Base-by-base conservation (phyloP, 495 filamentous ascomycete species). In the Thozetella sp. region DNA sequence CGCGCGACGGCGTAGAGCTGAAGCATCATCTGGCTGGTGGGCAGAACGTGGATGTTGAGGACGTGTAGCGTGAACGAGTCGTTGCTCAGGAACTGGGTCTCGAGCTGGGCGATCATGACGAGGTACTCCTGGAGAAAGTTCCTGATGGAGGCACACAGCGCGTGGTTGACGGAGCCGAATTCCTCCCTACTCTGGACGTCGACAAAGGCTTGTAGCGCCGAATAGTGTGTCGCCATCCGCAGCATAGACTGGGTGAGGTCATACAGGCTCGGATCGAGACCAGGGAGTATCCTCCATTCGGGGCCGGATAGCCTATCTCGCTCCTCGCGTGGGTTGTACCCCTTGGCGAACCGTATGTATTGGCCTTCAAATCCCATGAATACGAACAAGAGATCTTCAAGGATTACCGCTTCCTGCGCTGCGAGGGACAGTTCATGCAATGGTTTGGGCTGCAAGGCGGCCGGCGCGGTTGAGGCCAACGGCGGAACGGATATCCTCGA, bases 281-380 rank as follows among this genome's bases (percentile, higher is more conserved):
- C 94, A 15, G 90, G 83, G 0, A 90, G 77, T 50, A 98, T 88
- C 59, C 86, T 87, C 75, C 90, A 98, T 10, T 75, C 71, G 2
- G 95, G 94, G 0, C 96, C 95, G 1, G 85, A 80, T 54, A 98
- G 76, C 19, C 93, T 87, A 70, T 95, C 92, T 60, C 93, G 93
- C 71, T 99, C 95, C 13, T 86, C 82, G 4, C 82, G 72, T 0
- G 95, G 92, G 59, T 97, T 89, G 72, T 97, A 97, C 2, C 85
- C 83, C 56, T 86, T 86, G 37, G 81, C 80, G 64, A 92, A 98
- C 59, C 93, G 92, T 63, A 98, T 90, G 71, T 97, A 97, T 71
- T 96, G 93, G 25, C 95, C 95, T 75, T 99, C 95, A 61, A 92
- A 96, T n/a, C 95, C 95, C 94, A 98, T 97, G 63, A 97, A 94